Evolutionary conservation across 192 early-diverging fungal genomes (phyloP), one percentile per base, ranked within the genome.

Genomic region (Bifiguratus adelaidae): DNA sequence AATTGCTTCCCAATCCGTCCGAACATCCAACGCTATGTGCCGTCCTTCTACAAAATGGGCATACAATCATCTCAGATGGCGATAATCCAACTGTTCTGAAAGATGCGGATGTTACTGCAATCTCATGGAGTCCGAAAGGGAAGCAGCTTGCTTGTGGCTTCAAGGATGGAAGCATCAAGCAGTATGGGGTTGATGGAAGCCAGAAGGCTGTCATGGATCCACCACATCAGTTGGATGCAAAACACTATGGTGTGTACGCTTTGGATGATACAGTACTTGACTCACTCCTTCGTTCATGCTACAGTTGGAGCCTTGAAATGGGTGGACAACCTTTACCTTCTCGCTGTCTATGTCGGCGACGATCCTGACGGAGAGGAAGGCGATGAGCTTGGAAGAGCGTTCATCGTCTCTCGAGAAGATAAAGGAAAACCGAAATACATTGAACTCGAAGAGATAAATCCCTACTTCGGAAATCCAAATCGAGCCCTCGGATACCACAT

Each of bases 111-210:
- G n/a, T n/a, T 32, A 75, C 74, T 8, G 61, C 75, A 5, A 71
- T 92, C 18, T 82, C 76, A 32, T 94, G 91, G 91, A 90, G 87
- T 28, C 71, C 70, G 25, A 94, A 94, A 53, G 91, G 91, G 53
- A 91, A 89, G 52, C 91, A 91, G 55, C 74, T 94, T 29, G 80
- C 80, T 22, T 82, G 83, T 23, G 91, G 89, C 19, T 73, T 71
- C 23, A 34, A 56, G n/a, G 45, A 52, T 6, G 88, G 80, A 4
- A 24, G 34, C 21, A 58, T 94, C 16, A 55, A 64, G 0, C 83
- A 89, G 48, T 67, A 81, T 46, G 68, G 69, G 5, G 74, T 74
- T 1, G 68, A 74, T 19, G 91, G 88, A 24, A 61, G 34, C 9
- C 44, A 66, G 2, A 89, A 85, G 56, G 71, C 71, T 29, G 48